Evolutionary conservation across 2,329 filamentous ascomycete genomes (phyloP).

Genomic region (Kalaharituber pfeilii): DNA sequence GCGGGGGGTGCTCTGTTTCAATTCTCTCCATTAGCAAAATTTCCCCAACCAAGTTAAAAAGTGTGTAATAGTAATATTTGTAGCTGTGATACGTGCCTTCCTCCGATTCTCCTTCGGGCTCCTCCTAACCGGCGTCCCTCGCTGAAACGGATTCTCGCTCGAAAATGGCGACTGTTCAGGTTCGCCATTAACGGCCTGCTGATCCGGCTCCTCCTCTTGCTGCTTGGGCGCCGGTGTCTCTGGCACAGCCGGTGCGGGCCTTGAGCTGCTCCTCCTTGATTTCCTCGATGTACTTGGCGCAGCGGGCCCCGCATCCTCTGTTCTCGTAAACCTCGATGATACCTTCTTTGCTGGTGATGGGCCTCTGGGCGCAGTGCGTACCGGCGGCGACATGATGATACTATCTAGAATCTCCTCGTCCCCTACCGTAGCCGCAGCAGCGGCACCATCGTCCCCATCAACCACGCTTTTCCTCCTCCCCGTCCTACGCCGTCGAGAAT

Average conservation of each 20-base stretch:
- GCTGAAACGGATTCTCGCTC: conserved; percentile 22
- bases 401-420: background rate
- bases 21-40: background rate
- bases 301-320: conserved; percentile 25
- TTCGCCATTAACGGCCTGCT: no score
- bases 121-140: conserved; percentile 14
- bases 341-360: conserved; percentile 33
- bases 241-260: conserved; percentile 10
- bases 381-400: background rate
- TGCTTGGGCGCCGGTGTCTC: conserved; percentile 4
- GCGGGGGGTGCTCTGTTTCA: background rate
- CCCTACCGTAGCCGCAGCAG: background rate
- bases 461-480: background rate
- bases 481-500: background rate
- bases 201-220: conserved; percentile 26
- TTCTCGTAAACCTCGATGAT: conserved; percentile 29
- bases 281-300: conserved; percentile 23
- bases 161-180: conserved; percentile 27
- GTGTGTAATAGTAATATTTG: no score
- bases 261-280: conserved; percentile 20
- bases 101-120: background rate
- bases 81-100: background rate
- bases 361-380: conserved; percentile 25
- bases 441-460: background rate
- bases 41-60: background rate